Percentiles rank a stretch among this genome's conserved stretches.
Conservation (phyloP, 495 filamentous ascomycete genomes). For the Monascus purpureus region DNA sequence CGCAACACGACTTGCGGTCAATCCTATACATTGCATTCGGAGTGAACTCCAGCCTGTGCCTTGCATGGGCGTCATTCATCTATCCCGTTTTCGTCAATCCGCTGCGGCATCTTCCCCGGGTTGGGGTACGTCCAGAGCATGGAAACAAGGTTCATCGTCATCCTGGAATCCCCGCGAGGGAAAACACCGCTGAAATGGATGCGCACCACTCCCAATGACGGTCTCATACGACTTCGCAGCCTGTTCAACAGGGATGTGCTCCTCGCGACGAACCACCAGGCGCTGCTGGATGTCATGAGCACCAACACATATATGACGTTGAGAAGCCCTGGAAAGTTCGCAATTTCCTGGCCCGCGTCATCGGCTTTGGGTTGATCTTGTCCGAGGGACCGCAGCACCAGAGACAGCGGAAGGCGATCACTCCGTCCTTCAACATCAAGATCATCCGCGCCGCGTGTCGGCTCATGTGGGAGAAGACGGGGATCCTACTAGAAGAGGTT, state of each 20-base stretch:
- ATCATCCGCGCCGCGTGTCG: constrained; percentile 76
- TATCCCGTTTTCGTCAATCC: constrained; percentile 68
- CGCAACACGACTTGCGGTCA: too few species aligned
- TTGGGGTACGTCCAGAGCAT: constrained; percentile 32
- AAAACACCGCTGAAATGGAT: constrained; percentile 52
- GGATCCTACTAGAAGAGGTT: constrained; percentile 23
- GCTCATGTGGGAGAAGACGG: constrained; percentile 55
- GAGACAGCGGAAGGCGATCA: constrained; percentile 60
- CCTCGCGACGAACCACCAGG: constrained; percentile 28
- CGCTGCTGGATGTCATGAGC: constrained; percentile 40
- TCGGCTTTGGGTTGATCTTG: constrained; percentile 67
- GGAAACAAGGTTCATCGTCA: too few species aligned
- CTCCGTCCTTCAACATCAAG: constrained; percentile 69
- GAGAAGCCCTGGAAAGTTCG: constrained; percentile 34
- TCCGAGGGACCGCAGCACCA: constrained; percentile 70
- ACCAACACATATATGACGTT: constrained; percentile 40
- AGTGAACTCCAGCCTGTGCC: too few species aligned
- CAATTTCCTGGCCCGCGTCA: constrained; percentile 46
- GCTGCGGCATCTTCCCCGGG: constrained; percentile 45
- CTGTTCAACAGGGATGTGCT: constrained; percentile 17
- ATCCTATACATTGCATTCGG: too few species aligned
- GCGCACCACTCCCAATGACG: constrained; percentile 66
- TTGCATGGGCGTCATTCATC: too few species aligned
- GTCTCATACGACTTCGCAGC: constrained; percentile 64
- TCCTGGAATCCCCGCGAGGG: constrained; percentile 46